Evolutionary conservation across 306 rosid genomes (phyloP).

Genomic region (Gillenia trifoliata): DNA sequence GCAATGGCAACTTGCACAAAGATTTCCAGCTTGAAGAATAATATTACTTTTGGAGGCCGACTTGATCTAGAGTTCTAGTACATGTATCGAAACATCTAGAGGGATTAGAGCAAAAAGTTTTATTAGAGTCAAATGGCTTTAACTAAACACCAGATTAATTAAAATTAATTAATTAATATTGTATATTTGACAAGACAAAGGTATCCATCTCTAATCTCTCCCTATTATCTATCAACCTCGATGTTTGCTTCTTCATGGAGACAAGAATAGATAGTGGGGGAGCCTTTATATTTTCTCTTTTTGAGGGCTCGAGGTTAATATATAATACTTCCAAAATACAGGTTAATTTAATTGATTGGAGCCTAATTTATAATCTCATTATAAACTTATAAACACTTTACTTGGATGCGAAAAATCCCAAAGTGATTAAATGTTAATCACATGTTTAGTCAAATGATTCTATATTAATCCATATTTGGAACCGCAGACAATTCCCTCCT

Average conservation of each 20-base stretch:
- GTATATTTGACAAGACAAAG: slow-evolving; percentile 8
- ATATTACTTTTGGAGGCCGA: background rate
- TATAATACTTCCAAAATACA: slow-evolving; percentile 52
- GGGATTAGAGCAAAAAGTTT: slow-evolving; percentile 9
- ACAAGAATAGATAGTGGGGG: slow-evolving; percentile 39
- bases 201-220: slow-evolving; percentile 16
- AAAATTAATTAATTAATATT: background rate
- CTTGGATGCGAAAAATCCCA: slow-evolving; percentile 16
- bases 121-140: slow-evolving; percentile 1
- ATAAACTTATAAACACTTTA: slow-evolving; percentile 1
- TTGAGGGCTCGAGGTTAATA: slow-evolving; percentile 79
- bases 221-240: slow-evolving; percentile 21
- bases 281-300: slow-evolving; percentile 23
- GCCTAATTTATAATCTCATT: slow-evolving; percentile 21
- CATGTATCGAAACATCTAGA: slow-evolving; percentile 17
- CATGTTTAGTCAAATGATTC: background rate
- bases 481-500: background rate
- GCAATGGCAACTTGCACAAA: background rate
- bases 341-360: slow-evolving; percentile 23
- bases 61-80: background rate
- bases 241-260: slow-evolving; percentile 25
- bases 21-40: slow-evolving; percentile 16
- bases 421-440: background rate
- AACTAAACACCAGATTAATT: background rate
- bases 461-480: background rate